phyloP scores from a whole-genome alignment of 2,329 filamentous ascomycete species.

The Xylaria sp. region DNA sequence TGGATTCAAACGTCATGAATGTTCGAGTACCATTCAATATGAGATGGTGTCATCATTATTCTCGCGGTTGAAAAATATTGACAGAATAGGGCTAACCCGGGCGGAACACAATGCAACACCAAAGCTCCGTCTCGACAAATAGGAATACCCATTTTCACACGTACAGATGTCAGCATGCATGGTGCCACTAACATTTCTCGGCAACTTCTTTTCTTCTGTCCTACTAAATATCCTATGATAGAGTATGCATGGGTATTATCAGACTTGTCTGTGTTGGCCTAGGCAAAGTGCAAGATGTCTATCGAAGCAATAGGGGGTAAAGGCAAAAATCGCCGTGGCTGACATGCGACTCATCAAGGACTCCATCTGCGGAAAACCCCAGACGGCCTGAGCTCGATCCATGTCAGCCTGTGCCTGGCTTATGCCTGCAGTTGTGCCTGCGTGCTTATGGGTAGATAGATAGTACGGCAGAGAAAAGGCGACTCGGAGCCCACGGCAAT shows the following conservation, averaged over 20 bases:
- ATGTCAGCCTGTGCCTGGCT: constrained; percentile 7
- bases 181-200: background rate
- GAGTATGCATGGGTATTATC: background rate
- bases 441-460: background rate
- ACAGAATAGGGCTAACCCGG: background rate
- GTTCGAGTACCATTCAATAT: background rate
- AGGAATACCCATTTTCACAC: constrained; percentile 4
- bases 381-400: constrained; percentile 9
- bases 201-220: background rate
- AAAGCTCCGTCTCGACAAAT: constrained; percentile 2
- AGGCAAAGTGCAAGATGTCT: background rate
- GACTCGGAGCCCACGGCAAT: constrained; percentile 11
- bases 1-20: background rate
- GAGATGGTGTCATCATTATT: background rate
- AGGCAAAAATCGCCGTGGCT: constrained; percentile 14
- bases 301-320: constrained; percentile 3
- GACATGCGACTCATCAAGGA: constrained; percentile 18
- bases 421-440: constrained; percentile 18
- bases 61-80: background rate
- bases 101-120: constrained; percentile 4
- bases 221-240: background rate
- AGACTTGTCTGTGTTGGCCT: background rate
- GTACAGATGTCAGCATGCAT: background rate
- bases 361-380: background rate
- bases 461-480: constrained; percentile 9